These are phyloP conservation scores for Alternaria tenuissima DNA, from an alignment of 2,329 filamentous ascomycete species.

Conservation along the genomic window DNA sequence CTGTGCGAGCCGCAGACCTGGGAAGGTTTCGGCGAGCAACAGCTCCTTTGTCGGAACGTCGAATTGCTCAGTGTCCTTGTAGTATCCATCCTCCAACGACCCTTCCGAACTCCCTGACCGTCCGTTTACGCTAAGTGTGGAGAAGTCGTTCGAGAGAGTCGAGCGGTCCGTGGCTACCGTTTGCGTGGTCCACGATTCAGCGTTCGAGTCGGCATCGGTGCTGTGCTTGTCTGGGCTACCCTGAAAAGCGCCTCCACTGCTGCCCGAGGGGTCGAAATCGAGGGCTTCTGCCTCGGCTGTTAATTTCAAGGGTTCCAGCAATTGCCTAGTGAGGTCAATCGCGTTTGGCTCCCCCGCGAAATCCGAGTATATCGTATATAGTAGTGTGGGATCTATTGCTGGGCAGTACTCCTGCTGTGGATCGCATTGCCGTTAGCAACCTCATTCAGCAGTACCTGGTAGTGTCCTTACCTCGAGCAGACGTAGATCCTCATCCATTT, in stretches of 20 bases:
- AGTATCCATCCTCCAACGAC: slow-evolving; percentile 39
- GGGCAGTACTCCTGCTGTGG: slow-evolving; percentile 74
- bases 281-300: slow-evolving; percentile 73
- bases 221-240: slow-evolving; percentile 27
- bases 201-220: slow-evolving; percentile 45
- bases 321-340: slow-evolving; percentile 63
- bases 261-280: slow-evolving; percentile 80
- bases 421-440: slow-evolving; percentile 19
- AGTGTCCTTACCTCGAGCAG: slow-evolving; percentile 40
- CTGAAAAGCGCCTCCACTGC: slow-evolving; percentile 57
- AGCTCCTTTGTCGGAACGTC: slow-evolving; percentile 69
- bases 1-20: slow-evolving; percentile 70
- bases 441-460: slow-evolving; percentile 10
- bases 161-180: slow-evolving; percentile 61
- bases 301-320: slow-evolving; percentile 71
- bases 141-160: slow-evolving; percentile 58
- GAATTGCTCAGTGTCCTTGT: slow-evolving; percentile 52
- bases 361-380: slow-evolving; percentile 79
- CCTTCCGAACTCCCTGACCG: slow-evolving; percentile 33
- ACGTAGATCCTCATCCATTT: slow-evolving; percentile 48
- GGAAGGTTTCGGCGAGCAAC: slow-evolving; percentile 75
- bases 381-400: slow-evolving; percentile 77
- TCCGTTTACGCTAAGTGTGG: slow-evolving; percentile 42
- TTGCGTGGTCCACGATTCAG: slow-evolving; percentile 49
- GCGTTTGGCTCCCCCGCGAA: slow-evolving; percentile 67